A percentile compares a stretch with the other conserved stretches of the same genome.
Evolutionary conservation across 179 eudicot genomes (phyloP).

Genomic region (Gypsophila paniculata): DNA sequence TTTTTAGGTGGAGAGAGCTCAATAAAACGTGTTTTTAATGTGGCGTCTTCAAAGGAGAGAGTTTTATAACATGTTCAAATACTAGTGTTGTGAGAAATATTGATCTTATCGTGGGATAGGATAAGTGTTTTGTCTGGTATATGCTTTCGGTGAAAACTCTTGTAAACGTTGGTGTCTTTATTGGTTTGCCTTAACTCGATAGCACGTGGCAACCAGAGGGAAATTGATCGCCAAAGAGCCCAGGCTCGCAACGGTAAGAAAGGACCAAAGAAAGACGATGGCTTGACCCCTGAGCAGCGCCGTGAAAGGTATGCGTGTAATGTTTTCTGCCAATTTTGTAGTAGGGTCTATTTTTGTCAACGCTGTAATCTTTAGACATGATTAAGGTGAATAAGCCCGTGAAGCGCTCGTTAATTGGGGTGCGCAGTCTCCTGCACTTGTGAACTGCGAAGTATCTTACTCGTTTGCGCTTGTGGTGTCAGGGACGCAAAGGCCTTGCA

Average conservation of each 20-base stretch:
- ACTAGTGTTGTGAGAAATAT: background rate
- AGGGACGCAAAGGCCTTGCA: constrained; percentile 79
- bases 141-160: too few species aligned
- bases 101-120: background rate
- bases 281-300: constrained; percentile 38
- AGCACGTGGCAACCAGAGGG: constrained; percentile 40
- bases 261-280: constrained; percentile 31
- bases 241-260: constrained; percentile 29
- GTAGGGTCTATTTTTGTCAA: background rate
- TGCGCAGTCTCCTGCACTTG: too few species aligned
- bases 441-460: background rate
- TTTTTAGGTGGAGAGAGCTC: background rate
- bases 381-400: too few species aligned
- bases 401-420: too few species aligned
- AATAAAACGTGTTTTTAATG: background rate
- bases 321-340: background rate
- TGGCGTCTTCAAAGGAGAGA: background rate
- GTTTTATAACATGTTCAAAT: background rate
- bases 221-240: constrained; percentile 38
- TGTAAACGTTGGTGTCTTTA: background rate
- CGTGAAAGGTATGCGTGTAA: constrained; percentile 30
- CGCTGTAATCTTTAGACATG: background rate
- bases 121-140: background rate
- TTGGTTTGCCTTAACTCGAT: constrained; percentile 19
- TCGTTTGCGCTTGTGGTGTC: constrained; percentile 9